Conservation (phyloP, 345 rosid genomes). For the Schrenkiella parvula region DNA sequence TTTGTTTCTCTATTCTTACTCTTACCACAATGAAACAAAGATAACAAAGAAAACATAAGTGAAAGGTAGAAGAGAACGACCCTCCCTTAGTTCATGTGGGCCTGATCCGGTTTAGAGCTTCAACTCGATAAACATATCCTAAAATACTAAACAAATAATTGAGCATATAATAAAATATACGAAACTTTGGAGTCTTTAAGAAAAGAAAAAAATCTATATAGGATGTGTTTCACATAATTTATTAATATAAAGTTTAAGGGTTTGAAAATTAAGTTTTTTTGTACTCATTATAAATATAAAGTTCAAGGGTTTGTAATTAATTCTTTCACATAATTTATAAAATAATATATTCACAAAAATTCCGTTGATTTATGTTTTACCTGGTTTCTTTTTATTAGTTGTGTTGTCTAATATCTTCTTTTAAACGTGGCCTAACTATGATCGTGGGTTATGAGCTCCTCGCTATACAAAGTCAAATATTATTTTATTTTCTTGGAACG, state of each 20-base stretch:
- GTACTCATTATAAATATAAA: no score
- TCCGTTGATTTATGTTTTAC: background rate
- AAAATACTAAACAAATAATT: background rate
- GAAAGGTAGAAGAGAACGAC: background rate
- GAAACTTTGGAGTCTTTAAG: no score
- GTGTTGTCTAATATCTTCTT: background rate
- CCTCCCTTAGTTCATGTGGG: background rate
- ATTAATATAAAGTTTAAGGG: no score
- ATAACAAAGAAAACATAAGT: background rate
- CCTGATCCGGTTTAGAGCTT: background rate
- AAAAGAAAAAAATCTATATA: no score
- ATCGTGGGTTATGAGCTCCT: background rate
- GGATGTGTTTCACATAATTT: no score
- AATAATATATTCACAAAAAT: no score
- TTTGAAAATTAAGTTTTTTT: no score
- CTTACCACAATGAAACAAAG: background rate
- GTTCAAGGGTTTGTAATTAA: no score
- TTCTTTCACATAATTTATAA: no score
- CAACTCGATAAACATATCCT: background rate
- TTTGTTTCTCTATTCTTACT: background rate
- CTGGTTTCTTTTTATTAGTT: background rate
- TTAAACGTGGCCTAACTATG: background rate
- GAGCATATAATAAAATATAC: background rate
- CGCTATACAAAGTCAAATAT: constrained; percentile 2
- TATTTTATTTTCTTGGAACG: background rate